Conservation (phyloP, 108 stramenopile species). For the Cyclotella kingstonii region DNA sequence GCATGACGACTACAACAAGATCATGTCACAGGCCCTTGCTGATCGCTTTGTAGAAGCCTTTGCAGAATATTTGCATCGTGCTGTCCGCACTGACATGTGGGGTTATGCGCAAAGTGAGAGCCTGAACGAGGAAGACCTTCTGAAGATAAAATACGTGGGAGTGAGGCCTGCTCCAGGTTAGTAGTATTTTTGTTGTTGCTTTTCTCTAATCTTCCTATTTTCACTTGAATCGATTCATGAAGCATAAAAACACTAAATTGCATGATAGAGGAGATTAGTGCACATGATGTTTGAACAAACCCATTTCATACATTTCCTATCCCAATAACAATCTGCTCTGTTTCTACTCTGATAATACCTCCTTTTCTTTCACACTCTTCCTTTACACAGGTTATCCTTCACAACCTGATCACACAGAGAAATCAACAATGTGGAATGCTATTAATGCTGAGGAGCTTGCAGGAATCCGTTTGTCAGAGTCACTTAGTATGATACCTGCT, state of each 20-base stretch:
- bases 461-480: slow-evolving; percentile 92
- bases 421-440: slow-evolving; percentile 95
- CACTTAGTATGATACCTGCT: slow-evolving; percentile 98
- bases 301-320: too few relatives aligned
- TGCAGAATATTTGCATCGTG: slow-evolving; percentile 98
- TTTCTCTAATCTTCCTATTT: too few relatives aligned
- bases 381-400: too few relatives aligned
- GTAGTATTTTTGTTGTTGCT: too few relatives aligned
- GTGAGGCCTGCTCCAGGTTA: slow-evolving; percentile 99
- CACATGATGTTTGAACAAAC: too few relatives aligned
- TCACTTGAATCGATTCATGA: too few relatives aligned
- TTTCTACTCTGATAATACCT: too few relatives aligned
- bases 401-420: slow-evolving; percentile 99
- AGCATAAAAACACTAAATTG: too few relatives aligned
- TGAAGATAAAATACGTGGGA: slow-evolving; percentile 99
- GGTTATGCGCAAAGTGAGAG: slow-evolving; percentile 93
- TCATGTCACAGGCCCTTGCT: slow-evolving; percentile 98
- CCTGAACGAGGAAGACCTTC: slow-evolving; percentile 87
- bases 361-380: too few relatives aligned
- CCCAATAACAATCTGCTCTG: too few relatives aligned
- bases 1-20: slow-evolving; percentile 98
- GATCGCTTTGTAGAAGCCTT: slow-evolving; percentile 99
- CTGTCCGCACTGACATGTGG: slow-evolving; percentile 95
- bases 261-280: too few relatives aligned
- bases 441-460: slow-evolving; percentile 92